A percentile compares a stretch with the other conserved stretches of the same genome.
Conservation (phyloP, 352 stramenopile species). For the Phytophthora macrochlamydospora region DNA sequence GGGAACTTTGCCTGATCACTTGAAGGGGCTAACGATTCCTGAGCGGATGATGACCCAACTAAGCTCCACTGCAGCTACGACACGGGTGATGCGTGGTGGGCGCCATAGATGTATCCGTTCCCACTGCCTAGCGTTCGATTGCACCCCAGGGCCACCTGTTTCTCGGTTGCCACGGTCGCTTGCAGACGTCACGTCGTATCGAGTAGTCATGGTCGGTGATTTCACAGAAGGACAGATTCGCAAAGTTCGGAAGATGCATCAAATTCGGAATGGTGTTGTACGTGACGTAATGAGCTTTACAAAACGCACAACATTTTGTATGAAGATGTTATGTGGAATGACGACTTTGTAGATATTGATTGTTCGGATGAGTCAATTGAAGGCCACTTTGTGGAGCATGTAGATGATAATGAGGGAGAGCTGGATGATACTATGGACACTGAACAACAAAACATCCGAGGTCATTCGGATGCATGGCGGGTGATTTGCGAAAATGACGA, state of each 20-base stretch:
- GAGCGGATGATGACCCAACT: too few relatives aligned
- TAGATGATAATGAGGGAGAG: neutral
- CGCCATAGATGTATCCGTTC: too few relatives aligned
- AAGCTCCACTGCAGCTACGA: too few relatives aligned
- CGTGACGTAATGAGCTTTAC: slow-evolving; percentile 1
- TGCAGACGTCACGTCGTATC: neutral
- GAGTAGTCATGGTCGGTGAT: neutral
- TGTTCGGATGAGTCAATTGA: neutral
- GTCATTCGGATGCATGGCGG: neutral
- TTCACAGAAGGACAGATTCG: neutral
- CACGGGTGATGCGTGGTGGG: too few relatives aligned
- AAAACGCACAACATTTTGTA: slow-evolving; percentile 2
- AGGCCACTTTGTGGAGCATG: neutral
- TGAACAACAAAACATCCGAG: slow-evolving; percentile 8
- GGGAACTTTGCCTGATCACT: too few relatives aligned
- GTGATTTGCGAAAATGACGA: neutral
- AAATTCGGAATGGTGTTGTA: neutral
- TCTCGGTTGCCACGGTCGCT: neutral
- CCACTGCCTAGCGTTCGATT: too few relatives aligned
- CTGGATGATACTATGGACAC: neutral
- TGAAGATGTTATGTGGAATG: neutral
- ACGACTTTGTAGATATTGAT: neutral
- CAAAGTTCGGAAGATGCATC: slow-evolving; percentile 1
- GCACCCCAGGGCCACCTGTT: slow-evolving; percentile 1
- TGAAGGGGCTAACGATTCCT: too few relatives aligned